A percentile compares a stretch with the other conserved stretches of the same genome.
Evolutionary conservation across 1,284 basidiomycete species (phyloP).

Genomic region (Ceratobasidium sp.): DNA sequence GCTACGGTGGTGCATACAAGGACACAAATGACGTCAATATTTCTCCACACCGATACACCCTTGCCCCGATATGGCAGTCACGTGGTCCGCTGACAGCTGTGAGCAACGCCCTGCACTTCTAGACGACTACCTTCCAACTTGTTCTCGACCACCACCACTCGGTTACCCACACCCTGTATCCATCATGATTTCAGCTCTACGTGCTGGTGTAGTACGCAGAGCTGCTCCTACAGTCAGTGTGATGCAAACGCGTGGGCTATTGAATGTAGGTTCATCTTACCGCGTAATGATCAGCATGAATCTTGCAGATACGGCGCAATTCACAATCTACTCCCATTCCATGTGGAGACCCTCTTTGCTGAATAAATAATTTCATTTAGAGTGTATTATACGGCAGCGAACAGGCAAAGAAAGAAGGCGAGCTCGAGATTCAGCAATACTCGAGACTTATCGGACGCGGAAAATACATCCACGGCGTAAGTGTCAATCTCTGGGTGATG

Average conservation of each 20-base stretch:
- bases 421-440: slow-evolving; percentile 77
- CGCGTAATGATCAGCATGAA: neutral
- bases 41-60: slow-evolving; percentile 11
- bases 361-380: neutral
- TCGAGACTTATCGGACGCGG: slow-evolving; percentile 83
- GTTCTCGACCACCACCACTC: slow-evolving; percentile 20
- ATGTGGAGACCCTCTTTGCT: too few species aligned
- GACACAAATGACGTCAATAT: slow-evolving; percentile 9
- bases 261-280: slow-evolving; percentile 12
- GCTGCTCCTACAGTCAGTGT: slow-evolving; percentile 3
- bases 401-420: slow-evolving; percentile 82
- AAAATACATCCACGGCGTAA: slow-evolving; percentile 63
- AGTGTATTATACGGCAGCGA: slow-evolving; percentile 76
- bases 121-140: slow-evolving; percentile 6
- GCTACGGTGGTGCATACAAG: slow-evolving; percentile 10
- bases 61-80: slow-evolving; percentile 14
- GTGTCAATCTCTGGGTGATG: neutral
- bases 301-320: neutral
- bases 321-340: too few species aligned
- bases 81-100: slow-evolving; percentile 4
- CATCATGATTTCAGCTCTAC: slow-evolving; percentile 5
- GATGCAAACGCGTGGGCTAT: slow-evolving; percentile 21
- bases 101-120: neutral
- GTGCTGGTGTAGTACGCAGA: neutral
- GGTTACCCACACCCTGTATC: neutral